phyloP scores from a whole-genome alignment of 768 basidiomycete genomes.

The Psilocybe cubensis region DNA sequence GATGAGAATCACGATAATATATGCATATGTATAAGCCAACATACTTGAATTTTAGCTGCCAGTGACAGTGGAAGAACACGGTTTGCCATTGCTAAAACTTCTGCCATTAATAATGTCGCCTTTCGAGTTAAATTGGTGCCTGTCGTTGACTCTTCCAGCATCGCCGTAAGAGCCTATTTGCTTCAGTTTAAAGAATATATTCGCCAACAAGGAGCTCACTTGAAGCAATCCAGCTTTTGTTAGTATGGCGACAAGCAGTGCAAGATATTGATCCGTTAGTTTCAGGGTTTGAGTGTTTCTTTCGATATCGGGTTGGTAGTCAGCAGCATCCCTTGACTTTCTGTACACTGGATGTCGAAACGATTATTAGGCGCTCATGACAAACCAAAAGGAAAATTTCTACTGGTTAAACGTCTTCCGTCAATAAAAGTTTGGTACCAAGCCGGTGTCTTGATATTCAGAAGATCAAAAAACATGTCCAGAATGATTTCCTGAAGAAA shows the following conservation, averaged over 20 bases:
- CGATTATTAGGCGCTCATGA: neutral
- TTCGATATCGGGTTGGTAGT: slow-evolving; percentile 42
- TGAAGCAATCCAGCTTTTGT: slow-evolving; percentile 88
- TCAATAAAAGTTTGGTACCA: slow-evolving; percentile 95
- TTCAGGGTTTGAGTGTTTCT: slow-evolving; percentile 63
- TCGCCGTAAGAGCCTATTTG: slow-evolving; percentile 75
- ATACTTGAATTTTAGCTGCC: slow-evolving; percentile 85
- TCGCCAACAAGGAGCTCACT: slow-evolving; percentile 46
- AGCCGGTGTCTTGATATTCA: slow-evolving; percentile 90
- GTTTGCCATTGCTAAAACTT: slow-evolving; percentile 88
- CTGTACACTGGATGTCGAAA: slow-evolving; percentile 60
- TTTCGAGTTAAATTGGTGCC: slow-evolving; percentile 82
- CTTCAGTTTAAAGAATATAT: slow-evolving; percentile 1
- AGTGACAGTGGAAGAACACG: slow-evolving; percentile 79
- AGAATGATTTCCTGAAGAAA: slow-evolving; percentile 79
- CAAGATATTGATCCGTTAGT: slow-evolving; percentile 91
- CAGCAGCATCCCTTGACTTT: slow-evolving; percentile 47
- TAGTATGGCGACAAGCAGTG: slow-evolving; percentile 81
- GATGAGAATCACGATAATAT: neutral
- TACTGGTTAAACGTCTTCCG: slow-evolving; percentile 86
- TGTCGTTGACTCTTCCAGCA: slow-evolving; percentile 81
- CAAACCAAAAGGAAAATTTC: neutral
- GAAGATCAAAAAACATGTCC: slow-evolving; percentile 91
- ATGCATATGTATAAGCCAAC: neutral
- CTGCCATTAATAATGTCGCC: slow-evolving; percentile 89